Conservation (phyloP, 2,329 filamentous ascomycete genomes). For the Gaeumannomyces sp. region DNA sequence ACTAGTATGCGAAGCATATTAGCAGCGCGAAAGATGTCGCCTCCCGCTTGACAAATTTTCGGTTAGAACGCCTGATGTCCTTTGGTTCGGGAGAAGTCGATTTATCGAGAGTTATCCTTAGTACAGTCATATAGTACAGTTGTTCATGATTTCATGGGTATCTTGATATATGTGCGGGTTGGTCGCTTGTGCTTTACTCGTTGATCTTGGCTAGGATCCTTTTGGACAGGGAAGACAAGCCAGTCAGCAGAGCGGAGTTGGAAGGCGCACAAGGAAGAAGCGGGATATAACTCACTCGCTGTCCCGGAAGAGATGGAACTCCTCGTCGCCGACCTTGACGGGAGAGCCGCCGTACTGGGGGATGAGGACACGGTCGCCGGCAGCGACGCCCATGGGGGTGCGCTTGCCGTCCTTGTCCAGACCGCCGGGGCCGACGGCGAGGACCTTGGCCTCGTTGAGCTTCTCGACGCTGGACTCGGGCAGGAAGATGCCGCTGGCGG, state of each 20-base stretch:
- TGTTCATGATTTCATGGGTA: conserved; percentile 21
- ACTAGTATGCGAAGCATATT: neutral
- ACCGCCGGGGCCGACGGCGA: conserved; percentile 87
- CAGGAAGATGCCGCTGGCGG: conserved; percentile 93
- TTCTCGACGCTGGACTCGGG: conserved; percentile 97
- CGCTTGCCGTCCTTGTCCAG: conserved; percentile 86
- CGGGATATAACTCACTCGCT: conserved; percentile 70
- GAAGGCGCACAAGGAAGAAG: neutral
- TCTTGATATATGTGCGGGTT: conserved; percentile 21
- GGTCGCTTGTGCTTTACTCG: conserved; percentile 57
- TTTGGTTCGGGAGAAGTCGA: neutral
- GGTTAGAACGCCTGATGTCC: neutral
- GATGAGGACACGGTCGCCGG: conserved; percentile 91
- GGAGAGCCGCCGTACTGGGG: conserved; percentile 92
- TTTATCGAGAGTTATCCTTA: conserved; percentile 7
- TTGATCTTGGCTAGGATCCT: conserved; percentile 99
- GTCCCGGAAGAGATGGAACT: conserved; percentile 93
- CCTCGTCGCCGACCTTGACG: conserved; percentile 95
- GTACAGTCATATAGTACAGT: conserved; percentile 13
- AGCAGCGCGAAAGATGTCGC: neutral
- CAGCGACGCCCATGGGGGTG: conserved; percentile 71
- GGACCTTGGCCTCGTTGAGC: conserved; percentile 93
- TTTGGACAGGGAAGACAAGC: conserved; percentile 13
- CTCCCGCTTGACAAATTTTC: neutral
- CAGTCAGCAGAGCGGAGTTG: conserved; percentile 7